Evolutionary conservation across 768 basidiomycete genomes (phyloP).

Genomic region (Lyophyllum semitale): DNA sequence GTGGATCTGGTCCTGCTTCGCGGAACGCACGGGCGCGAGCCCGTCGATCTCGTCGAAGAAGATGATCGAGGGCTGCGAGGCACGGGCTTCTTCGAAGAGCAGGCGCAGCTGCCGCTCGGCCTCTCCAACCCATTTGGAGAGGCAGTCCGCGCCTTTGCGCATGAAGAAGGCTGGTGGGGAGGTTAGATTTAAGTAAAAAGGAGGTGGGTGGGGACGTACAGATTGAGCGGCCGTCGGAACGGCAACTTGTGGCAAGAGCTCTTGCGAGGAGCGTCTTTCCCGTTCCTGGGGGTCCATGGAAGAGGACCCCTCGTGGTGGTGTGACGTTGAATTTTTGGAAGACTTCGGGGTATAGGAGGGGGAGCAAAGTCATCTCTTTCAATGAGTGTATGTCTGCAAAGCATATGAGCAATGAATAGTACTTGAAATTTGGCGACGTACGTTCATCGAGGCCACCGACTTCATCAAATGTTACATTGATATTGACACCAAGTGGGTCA

Average conservation of each 20-base stretch:
- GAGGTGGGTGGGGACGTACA: conserved; percentile 52
- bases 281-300: conserved; percentile 99
- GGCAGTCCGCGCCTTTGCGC: conserved; percentile 97
- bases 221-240: conserved; percentile 83
- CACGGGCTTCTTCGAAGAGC: conserved; percentile 93
- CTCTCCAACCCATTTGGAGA: conserved; percentile 99
- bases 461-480: conserved; percentile 93
- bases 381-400: conserved; percentile 86
- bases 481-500: conserved; percentile 92
- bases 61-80: conserved; percentile 93
- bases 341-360: conserved; percentile 93
- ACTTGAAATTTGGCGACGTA: conserved; percentile 37
- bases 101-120: conserved; percentile 94
- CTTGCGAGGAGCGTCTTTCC: conserved; percentile 94
- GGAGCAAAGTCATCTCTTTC: conserved; percentile 98
- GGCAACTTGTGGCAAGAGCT: conserved; percentile 91
- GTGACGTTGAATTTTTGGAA: conserved; percentile 94
- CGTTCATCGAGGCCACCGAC: conserved; percentile 96
- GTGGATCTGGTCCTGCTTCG: conserved; percentile 98
- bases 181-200: background rate
- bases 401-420: background rate
- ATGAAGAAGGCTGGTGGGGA: conserved; percentile 87
- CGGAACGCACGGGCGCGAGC: conserved; percentile 95
- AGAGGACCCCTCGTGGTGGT: conserved; percentile 93
- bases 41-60: conserved; percentile 99